Evolutionary conservation across 495 filamentous ascomycete genomes (phyloP), one percentile per base, ranked within the genome.

Genomic region (Daldinia decipiens): DNA sequence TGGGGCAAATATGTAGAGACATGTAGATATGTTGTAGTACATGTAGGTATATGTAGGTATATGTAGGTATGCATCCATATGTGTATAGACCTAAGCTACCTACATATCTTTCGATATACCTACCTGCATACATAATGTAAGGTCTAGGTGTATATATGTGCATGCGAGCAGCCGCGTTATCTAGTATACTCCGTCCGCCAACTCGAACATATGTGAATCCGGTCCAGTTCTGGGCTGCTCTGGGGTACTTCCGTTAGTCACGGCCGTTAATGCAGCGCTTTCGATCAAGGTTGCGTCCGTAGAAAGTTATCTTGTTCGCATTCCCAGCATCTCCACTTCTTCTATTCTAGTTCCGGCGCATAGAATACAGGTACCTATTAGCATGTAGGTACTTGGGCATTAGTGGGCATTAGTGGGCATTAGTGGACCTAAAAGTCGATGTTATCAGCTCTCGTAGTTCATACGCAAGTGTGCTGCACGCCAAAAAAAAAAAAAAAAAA

Each of bases 261-360:
- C 29, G 36, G 9, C 29, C 27, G 66, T 63, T 40, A 63, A 69
- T 51, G 59, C 47, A 43, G 38, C 24, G 39, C 32, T 24, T 45
- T 40, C 26, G 9, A 19, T 17, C 31, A 32, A 17, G 53, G 53
- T 51, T 51, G 9, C 24, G 45, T 51, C 45, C 12, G 17, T 51
- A 5, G 45, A 51, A 26, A 62, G 45, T 53, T 62, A 43, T 67
- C 34, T 53, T 47, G 56, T 71, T 66, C 62, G 61, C 61, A 65
- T 70, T 71, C 59, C 53, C 47, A 29, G 27, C 34, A 32, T 53
- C 65, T 51, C 70, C 65, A 68, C 65, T 58, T 68, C 63, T 67
- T 67, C 56, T 59, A 59, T 72, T 72, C 70, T 72, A 72, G 65
- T 72, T 72, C 59, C 70, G 70, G 70, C 60, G 70, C 59, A 72